Evolutionary conservation across 345 rosid genomes (phyloP), one percentile per base, ranked within the genome.

Genomic region (Mallotus nudiflorus): DNA sequence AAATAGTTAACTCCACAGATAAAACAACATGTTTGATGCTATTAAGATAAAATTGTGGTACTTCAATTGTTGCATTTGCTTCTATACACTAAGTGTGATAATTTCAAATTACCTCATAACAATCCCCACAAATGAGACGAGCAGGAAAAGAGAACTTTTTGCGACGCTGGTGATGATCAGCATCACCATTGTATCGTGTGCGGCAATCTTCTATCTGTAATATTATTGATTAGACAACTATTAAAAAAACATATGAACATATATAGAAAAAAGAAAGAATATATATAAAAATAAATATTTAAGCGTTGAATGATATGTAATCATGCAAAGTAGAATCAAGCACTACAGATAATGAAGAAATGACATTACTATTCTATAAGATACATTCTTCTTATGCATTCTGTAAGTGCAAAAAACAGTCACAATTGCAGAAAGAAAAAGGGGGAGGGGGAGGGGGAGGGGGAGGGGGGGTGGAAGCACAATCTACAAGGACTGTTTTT

Each of bases 141-240:
- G 98, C 97, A 10, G 96, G 99, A 79, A 95, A 95, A 67, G 90
- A 80, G 83, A 88, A 91, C 87, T 91, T 95, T 71, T 85, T 92
- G 62, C 92, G 97, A 37, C 89, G 91, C 64, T 95, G 96, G 81
- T 92, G 91, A 80, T 89, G 97, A 79, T 92, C 97, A 46, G 97
- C 97, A 66, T 92, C 98, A 56, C 98, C 98, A 82, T 95, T 92
- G 70, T 95, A 95, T 59, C 96, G 96, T 9, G 94, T 92, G 9
- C 96, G 93, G 37, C 98, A 95, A 75, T 95, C 99, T 85, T 95
- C 99, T 79, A 95, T 95, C 99, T 95, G 83, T 27, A 64, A 75
- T 12, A 31, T 65, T 64, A 61, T 46, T 27, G 24, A 52, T 37
- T 22, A 61, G 25, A 35, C n/a, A 46, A 42, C 29, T 44, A 22